Base-by-base conservation (phyloP, 2,329 filamentous ascomycete genomes). In the Dactylellina leptospora region DNA sequence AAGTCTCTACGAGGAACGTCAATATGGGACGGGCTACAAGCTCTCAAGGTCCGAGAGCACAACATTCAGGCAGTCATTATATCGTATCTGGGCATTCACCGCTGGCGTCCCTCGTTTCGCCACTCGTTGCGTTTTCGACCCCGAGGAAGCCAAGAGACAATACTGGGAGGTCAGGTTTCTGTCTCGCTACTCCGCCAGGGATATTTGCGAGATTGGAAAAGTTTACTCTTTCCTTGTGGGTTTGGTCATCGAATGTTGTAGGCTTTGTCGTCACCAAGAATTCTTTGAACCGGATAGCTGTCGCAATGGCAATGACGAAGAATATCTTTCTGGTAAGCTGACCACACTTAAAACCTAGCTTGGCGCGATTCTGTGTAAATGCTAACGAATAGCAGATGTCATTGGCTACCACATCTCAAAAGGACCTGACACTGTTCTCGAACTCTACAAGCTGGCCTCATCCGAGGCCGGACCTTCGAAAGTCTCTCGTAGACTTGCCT, bases 341-440 rank as follows among this genome's bases (percentile, higher is more conserved):
- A 50, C 16, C 22, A 22, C 4, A 1, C 8, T 10, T 6, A 25
- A 13, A 18, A 6, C 25, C 42, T 33, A 6, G n/a, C 6, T 36
- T 18, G 27, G 8, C 18, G 4, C 18, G 13, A n/a, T 23, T 9
- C 25, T 9, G 40, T 47, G 18, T n/a, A n/a, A 16, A 38, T 27
- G 48, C 30, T 45, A 44, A 25, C 36, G 27, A 27, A 4, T 13
- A 25, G 28, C 20, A 64, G 69, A 73, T 22, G 69, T 73, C 40
- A 73, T 73, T 44, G 69, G 69, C 33, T 73, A 73, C n/a, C 69
- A 73, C 22, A 73, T 73, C 47, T 73, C 69, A 11, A 73, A 73
- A 55, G 69, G 69, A 23, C 69, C 59, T 4, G 36, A 63, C 11
- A 60, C 69, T 3, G 61, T 73, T 30, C 28, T 66, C n/a, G 69